Conservation (phyloP, 495 filamentous ascomycete genomes). For the Ascodesmis nigricans region DNA sequence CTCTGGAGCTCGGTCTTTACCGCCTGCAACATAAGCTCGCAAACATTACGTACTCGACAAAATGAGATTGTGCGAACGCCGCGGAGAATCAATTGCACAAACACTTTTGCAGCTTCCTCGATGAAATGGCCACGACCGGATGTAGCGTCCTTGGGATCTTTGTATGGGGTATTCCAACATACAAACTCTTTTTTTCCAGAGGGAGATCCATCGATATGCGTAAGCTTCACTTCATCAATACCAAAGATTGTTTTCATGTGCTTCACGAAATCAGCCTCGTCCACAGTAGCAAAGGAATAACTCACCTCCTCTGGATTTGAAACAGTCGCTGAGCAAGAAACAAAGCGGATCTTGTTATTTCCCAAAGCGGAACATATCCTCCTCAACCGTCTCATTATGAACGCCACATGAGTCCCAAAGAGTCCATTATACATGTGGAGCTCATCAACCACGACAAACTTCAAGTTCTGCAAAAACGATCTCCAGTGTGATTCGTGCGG, state of each 20-base stretch:
- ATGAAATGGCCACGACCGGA: slow-evolving; percentile 69
- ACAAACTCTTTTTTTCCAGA: slow-evolving; percentile 87
- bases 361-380: slow-evolving; percentile 81
- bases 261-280: slow-evolving; percentile 20
- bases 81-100: slow-evolving; percentile 71
- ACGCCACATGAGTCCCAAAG: slow-evolving; percentile 81
- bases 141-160: slow-evolving; percentile 65
- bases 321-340: slow-evolving; percentile 93
- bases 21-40: slow-evolving; percentile 63
- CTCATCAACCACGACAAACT: slow-evolving; percentile 57
- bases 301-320: slow-evolving; percentile 50
- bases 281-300: background rate
- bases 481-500: slow-evolving; percentile 83
- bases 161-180: slow-evolving; percentile 95
- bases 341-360: slow-evolving; percentile 72
- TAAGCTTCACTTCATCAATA: slow-evolving; percentile 51
- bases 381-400: slow-evolving; percentile 80
- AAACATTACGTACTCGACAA: slow-evolving; percentile 64
- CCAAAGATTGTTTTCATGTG: slow-evolving; percentile 92
- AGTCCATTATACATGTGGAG: slow-evolving; percentile 92
- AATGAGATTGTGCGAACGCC: slow-evolving; percentile 91
- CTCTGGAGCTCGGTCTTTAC: slow-evolving; percentile 52
- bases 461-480: slow-evolving; percentile 66
- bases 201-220: slow-evolving; percentile 83
- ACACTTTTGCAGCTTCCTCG: slow-evolving; percentile 64